phyloP scores from a whole-genome alignment of 192 early-diverging fungal species.

The Backusella westeae region DNA sequence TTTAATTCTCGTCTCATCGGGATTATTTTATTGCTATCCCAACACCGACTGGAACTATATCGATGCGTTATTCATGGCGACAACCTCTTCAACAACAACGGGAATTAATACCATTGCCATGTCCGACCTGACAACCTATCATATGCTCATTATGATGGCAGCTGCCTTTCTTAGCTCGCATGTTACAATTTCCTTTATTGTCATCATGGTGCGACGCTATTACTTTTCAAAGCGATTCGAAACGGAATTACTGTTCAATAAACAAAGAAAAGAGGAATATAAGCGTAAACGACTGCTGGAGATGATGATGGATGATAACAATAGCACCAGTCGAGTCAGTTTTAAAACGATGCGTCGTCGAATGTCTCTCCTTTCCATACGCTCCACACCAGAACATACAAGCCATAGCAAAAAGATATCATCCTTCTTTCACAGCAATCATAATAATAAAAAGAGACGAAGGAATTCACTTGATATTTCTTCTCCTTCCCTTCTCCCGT shows the following conservation, averaged over 20 bases:
- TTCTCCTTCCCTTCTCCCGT: background rate
- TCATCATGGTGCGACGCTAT: conserved; percentile 26
- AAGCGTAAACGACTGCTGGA: background rate
- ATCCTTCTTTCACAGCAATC: background rate
- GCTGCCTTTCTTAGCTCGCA: conserved; percentile 26
- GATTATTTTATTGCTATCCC: conserved; percentile 26
- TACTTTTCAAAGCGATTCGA: conserved; percentile 31
- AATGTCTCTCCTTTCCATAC: conserved; percentile 12
- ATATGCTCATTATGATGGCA: conserved; percentile 17
- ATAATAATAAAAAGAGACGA: background rate
- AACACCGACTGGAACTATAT: conserved; percentile 18
- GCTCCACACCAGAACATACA: background rate
- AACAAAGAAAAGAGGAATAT: conserved; percentile 6
- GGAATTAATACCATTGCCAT: conserved; percentile 35
- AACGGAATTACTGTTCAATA: conserved; percentile 22
- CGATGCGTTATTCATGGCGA: conserved; percentile 32
- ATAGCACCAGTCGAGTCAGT: background rate
- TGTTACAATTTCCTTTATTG: conserved; percentile 19
- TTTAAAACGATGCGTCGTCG: background rate
- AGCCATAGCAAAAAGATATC: background rate
- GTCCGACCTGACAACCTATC: conserved; percentile 25
- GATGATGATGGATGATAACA: background rate
- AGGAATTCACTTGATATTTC: background rate
- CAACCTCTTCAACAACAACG: conserved; percentile 22
- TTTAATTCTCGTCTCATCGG: conserved; percentile 24